Percentiles rank a stretch among this genome's conserved stretches.
phyloP scores from a whole-genome alignment of 2,329 filamentous ascomycete genomes.

The Botrytis galanthina region DNA sequence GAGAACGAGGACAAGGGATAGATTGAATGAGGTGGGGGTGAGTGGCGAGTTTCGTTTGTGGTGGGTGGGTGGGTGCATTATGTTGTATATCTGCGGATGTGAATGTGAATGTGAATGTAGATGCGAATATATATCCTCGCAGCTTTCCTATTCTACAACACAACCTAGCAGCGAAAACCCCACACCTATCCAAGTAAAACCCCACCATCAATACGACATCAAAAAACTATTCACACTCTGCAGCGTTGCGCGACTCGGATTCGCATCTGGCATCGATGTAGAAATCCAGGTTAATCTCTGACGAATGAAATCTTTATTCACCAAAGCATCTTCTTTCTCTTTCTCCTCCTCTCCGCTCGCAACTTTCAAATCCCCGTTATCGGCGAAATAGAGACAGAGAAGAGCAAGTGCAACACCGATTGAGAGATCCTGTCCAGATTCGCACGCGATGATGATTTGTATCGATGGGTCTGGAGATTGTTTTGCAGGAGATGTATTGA shows the following conservation, averaged over 20 bases:
- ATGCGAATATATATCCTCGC: no score
- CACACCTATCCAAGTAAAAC: no score
- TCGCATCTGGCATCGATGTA: constrained; percentile 72
- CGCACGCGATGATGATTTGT: constrained; percentile 63
- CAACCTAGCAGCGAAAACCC: no score
- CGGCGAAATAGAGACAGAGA: constrained; percentile 69
- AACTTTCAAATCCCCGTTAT: constrained; percentile 50
- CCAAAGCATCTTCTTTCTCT: constrained; percentile 26
- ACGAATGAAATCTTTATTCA: constrained; percentile 77
- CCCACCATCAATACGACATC: constrained; percentile 50
- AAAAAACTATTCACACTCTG: constrained; percentile 91
- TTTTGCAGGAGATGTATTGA: not conserved
- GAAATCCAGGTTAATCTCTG: constrained; percentile 79
- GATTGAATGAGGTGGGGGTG: no score
- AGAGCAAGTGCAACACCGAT: constrained; percentile 75
- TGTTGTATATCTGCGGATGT: no score
- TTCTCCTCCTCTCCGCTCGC: not conserved
- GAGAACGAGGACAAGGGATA: no score
- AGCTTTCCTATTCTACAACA: no score
- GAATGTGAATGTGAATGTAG: no score
- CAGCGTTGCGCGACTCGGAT: constrained; percentile 79
- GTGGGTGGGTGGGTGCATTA: no score
- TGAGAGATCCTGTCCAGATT: constrained; percentile 75
- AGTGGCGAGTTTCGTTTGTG: no score
- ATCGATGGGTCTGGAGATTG: not conserved